phyloP scores from a whole-genome alignment of 2,329 filamentous ascomycete genomes.

The Monascus ruber region DNA sequence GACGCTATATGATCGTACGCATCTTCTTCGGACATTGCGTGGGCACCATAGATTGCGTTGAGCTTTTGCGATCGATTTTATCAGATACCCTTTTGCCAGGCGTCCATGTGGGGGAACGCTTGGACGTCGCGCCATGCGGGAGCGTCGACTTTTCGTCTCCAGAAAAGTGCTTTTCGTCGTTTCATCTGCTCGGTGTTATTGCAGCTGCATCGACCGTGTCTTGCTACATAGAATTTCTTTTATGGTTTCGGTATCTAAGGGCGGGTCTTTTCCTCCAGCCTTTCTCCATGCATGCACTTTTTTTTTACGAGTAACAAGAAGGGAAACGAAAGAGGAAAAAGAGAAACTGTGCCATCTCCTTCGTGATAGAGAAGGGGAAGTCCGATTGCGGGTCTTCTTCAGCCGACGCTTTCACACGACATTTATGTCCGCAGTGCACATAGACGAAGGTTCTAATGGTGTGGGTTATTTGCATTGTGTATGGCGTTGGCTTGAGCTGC shows the following conservation, averaged over 20 bases:
- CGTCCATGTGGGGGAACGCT: conserved; percentile 26
- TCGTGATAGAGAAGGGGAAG: conserved; percentile 5
- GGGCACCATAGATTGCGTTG: conserved; percentile 44
- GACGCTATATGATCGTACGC: conserved; percentile 14
- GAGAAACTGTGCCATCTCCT: conserved; percentile 16
- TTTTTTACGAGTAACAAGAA: conserved; percentile 5
- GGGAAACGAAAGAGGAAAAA: not conserved
- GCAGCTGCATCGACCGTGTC: conserved; percentile 29
- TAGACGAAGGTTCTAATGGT: conserved; percentile 16
- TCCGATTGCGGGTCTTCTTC: conserved; percentile 10
- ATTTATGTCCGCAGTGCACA: conserved; percentile 9
- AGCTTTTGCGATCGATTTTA: conserved; percentile 34
- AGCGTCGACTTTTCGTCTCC: conserved; percentile 23
- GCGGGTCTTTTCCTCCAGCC: conserved; percentile 15
- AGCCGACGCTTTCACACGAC: conserved; percentile 11
- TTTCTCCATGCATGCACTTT: conserved; percentile 12
- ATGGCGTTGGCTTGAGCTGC: conserved; percentile 32
- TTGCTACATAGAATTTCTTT: conserved; percentile 27
- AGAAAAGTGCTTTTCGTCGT: conserved; percentile 29
- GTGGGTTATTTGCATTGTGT: conserved; percentile 30
- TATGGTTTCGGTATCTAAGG: conserved; percentile 30
- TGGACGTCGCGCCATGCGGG: conserved; percentile 29
- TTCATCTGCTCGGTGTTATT: conserved; percentile 28
- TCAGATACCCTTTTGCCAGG: conserved; percentile 39
- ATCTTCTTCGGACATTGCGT: conserved; percentile 30